phyloP scores from a whole-genome alignment of 2,329 filamentous ascomycete species.

The Magnaporthiopsis poae region DNA sequence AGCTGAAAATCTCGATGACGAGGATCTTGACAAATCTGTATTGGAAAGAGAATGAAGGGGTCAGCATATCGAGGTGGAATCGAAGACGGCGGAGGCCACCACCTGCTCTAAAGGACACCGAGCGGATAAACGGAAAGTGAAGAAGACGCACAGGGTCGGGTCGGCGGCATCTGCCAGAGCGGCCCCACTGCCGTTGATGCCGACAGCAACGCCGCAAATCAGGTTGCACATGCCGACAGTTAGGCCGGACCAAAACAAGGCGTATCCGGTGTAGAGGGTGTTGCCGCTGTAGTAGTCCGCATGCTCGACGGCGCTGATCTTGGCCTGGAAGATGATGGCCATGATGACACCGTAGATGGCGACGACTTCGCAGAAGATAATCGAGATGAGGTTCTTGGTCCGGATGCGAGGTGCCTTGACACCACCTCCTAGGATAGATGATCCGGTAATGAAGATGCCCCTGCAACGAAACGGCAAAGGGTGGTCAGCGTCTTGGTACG shows the following conservation, averaged over 20 bases:
- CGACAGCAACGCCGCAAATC: slow-evolving; percentile 89
- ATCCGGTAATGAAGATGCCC: slow-evolving; percentile 98
- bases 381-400: slow-evolving; percentile 98
- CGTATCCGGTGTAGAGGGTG: slow-evolving; percentile 89
- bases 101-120: neutral
- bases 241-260: slow-evolving; percentile 89
- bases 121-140: neutral
- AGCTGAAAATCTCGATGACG: slow-evolving; percentile 98
- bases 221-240: slow-evolving; percentile 94
- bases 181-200: slow-evolving; percentile 95
- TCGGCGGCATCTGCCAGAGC: slow-evolving; percentile 94
- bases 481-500: neutral
- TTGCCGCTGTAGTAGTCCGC: slow-evolving; percentile 60
- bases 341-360: slow-evolving; percentile 99
- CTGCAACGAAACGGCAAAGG: slow-evolving; percentile 35
- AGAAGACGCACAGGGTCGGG: slow-evolving; percentile 61
- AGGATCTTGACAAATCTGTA: slow-evolving; percentile 92
- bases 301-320: slow-evolving; percentile 58
- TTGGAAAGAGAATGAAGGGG: slow-evolving; percentile 15
- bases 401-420: slow-evolving; percentile 94
- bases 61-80: neutral
- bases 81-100: too few species aligned
- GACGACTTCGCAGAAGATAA: slow-evolving; percentile 99
- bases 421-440: slow-evolving; percentile 91
- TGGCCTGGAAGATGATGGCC: slow-evolving; percentile 94